Base-by-base conservation (phyloP, 805 yeast genomes). In the Metschnikowia drakensbergensis region DNA sequence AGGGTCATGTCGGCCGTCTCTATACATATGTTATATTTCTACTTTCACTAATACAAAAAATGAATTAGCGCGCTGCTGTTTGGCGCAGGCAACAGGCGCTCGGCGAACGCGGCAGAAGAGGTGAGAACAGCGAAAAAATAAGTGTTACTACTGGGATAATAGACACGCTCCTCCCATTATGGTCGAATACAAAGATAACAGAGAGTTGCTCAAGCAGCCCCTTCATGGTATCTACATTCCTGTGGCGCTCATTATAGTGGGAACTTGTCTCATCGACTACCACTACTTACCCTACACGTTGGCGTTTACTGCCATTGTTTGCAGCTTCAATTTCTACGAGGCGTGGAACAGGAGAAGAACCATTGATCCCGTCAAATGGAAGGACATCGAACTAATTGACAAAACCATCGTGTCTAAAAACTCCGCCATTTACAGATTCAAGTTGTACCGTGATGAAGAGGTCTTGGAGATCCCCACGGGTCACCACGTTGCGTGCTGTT, bases 151-250 rank as follows among this genome's bases (percentile, higher is more conserved):
- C 34, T 7, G 22, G 13, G 23, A 10, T 35, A 8, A 13, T 4
- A 13, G 25, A 27, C 25, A 27, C 41, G 32, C 41, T 27, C 41
- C 17, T 10, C 9, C 9, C 38, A 32, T 28, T 35, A 56, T 56
- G 59, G 45, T 50, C 5, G 51, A 53, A 37, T 32, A 30, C 8
- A 48, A 75, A 42, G 76, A 73, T 51, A 74, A 76, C 33, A 65
- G 77, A 54, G 82, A 81, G 46, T 67, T 85, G 39, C 71, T 84
- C 50, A 81, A 83, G 59, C 79, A 83, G 46, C 90, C 91, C 5
- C 65, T 86, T 37, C 95, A 87, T 59, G 89, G 91, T 17, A 79
- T 87, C 44, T 81, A 79, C 61, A 86, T 87, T 54, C 95, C 95
- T 5, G 66, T 77, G 26, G 79, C 72, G 2, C 72, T 87, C 45